These are phyloP conservation scores for Murraya paniculata DNA, from an alignment of 345 rosid species.

Conservation along the genomic window DNA sequence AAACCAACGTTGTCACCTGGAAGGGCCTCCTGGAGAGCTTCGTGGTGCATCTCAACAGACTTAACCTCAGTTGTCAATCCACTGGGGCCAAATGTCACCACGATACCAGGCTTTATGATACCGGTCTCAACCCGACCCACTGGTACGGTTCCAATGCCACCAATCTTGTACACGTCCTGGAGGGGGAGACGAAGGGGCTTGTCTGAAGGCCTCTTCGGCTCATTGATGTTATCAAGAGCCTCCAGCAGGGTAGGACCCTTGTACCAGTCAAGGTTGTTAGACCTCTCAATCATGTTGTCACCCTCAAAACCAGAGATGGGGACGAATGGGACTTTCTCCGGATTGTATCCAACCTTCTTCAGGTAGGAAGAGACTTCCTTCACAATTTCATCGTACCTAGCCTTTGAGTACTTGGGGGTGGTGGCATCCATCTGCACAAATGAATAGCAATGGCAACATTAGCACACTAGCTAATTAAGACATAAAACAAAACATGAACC, in stretches of 20 bases:
- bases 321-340: conserved; percentile 45
- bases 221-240: conserved; percentile 44
- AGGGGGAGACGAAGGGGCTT: conserved; percentile 32
- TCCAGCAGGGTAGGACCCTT: conserved; percentile 48
- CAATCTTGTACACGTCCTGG: conserved; percentile 32
- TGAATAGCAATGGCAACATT: not conserved
- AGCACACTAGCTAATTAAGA: not conserved
- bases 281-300: conserved; percentile 56
- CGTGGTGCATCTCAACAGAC: conserved; percentile 38
- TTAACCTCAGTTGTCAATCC: conserved; percentile 33
- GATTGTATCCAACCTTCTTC: conserved; percentile 54
- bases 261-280: conserved; percentile 50
- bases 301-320: conserved; percentile 57
- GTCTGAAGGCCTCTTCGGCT: conserved; percentile 36
- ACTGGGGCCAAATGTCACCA: conserved; percentile 30
- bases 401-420: conserved; percentile 53
- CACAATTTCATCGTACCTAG: conserved; percentile 44
- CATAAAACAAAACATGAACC: not conserved
- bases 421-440: conserved; percentile 46
- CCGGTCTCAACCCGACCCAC: conserved; percentile 36
- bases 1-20: conserved; percentile 41
- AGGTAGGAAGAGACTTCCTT: conserved; percentile 52
- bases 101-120: conserved; percentile 27
- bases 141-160: conserved; percentile 34
- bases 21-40: conserved; percentile 34